Evolutionary conservation across 2,329 filamentous ascomycete genomes (phyloP).

Genomic region (Aureobasidium sp.): DNA sequence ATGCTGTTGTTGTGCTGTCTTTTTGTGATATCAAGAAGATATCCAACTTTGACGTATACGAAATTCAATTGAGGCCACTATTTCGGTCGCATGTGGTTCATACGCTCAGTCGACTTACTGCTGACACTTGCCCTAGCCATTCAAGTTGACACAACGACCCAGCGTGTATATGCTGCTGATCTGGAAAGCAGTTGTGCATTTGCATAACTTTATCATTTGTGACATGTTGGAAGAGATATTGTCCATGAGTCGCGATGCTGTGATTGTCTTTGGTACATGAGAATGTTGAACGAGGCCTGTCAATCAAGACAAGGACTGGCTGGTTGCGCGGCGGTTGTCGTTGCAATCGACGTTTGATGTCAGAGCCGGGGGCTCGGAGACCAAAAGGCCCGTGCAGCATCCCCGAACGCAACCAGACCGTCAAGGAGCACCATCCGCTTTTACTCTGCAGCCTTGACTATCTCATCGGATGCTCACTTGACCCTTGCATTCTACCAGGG

Average conservation of each 20-base stretch:
- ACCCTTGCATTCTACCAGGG: not conserved
- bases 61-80: no score
- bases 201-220: no score
- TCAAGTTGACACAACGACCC: not conserved
- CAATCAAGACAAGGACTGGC: no score
- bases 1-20: no score
- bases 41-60: no score
- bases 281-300: no score
- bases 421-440: not conserved
- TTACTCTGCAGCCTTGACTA: not conserved
- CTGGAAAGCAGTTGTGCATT: no score
- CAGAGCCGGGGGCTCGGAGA: not conserved
- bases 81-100: not conserved
- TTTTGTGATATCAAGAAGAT: no score
- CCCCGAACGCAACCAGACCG: constrained; percentile 2
- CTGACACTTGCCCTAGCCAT: not conserved
- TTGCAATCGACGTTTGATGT: not conserved
- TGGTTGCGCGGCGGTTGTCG: not conserved
- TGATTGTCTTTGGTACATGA: no score
- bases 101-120: not conserved
- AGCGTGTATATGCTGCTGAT: not conserved
- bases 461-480: not conserved
- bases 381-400: not conserved
- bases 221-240: no score
- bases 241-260: no score